phyloP scores from a whole-genome alignment of 164 flowering plant genomes.

The Piper betle region DNA sequence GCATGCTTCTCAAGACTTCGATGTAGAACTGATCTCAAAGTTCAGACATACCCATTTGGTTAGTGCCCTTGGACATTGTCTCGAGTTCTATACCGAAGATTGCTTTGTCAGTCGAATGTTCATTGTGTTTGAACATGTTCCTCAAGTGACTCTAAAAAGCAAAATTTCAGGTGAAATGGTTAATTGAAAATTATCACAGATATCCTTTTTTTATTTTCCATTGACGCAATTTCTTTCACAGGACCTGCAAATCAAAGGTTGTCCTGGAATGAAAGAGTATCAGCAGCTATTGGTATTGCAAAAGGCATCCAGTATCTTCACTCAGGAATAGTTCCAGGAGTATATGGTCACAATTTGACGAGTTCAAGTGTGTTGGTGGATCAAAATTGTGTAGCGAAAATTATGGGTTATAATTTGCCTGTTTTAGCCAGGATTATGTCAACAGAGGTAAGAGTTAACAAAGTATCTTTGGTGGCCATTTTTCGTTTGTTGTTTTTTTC shows the following conservation, averaged over 20 bases:
- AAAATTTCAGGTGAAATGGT: conserved; percentile 57
- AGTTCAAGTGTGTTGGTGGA: conserved; percentile 72
- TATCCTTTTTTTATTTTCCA: not conserved
- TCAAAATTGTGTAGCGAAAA: conserved; percentile 69
- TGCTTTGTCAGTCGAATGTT: conserved; percentile 82
- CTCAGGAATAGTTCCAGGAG: conserved; percentile 74
- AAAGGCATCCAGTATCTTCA: conserved; percentile 90
- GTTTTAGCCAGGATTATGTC: conserved; percentile 40
- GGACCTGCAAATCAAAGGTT: conserved; percentile 27
- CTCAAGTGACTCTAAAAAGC: conserved; percentile 66
- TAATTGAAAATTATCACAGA: not conserved
- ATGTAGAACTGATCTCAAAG: conserved; percentile 70
- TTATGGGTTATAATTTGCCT: conserved; percentile 79
- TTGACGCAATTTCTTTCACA: conserved; percentile 17
- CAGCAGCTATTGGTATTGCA: conserved; percentile 72
- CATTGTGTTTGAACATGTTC: conserved; percentile 73
- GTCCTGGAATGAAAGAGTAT: conserved; percentile 74
- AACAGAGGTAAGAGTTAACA: conserved; percentile 7
- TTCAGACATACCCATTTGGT: conserved; percentile 87
- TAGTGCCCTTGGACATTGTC: conserved; percentile 91
- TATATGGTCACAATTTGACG: conserved; percentile 57
- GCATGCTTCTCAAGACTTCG: conserved; percentile 47
- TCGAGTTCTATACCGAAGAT: conserved; percentile 85
- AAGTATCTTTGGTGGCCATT: not conserved
- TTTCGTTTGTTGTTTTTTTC: not conserved